These are phyloP conservation scores for Stropharia rugosoannulata DNA, from an alignment of 768 basidiomycete species.

Conservation along the genomic window DNA sequence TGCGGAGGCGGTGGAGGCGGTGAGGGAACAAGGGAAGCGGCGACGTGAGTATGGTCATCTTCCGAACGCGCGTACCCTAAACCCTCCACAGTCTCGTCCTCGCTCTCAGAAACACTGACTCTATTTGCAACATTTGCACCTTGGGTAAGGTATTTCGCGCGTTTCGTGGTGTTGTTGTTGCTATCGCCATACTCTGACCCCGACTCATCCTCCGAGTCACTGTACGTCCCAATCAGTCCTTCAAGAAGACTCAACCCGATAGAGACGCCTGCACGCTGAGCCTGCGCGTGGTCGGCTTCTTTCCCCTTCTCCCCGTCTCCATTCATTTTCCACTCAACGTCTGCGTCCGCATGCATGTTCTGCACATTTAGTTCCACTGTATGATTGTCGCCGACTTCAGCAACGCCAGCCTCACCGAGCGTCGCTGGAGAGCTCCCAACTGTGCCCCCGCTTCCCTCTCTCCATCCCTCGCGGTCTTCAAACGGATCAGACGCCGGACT, in stretches of 20 bases:
- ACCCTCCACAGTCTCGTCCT: slow-evolving; percentile 24
- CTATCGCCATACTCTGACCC: not conserved
- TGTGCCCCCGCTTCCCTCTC: not conserved
- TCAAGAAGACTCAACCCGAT: slow-evolving; percentile 3
- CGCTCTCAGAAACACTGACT: slow-evolving; percentile 12
- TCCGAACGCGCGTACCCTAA: slow-evolving; percentile 21
- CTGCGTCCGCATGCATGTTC: not conserved
- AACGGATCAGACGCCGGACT: not conserved
- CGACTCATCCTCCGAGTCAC: not conserved
- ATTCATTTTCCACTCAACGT: not conserved
- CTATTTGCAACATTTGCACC: not conserved
- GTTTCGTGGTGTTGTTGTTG: slow-evolving; percentile 16
- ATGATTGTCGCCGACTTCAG: not conserved
- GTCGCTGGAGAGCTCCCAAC: not conserved
- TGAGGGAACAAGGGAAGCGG: not conserved
- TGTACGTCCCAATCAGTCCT: slow-evolving; percentile 24
- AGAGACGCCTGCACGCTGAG: not conserved
- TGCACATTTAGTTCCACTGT: not conserved
- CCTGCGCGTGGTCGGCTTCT: not conserved
- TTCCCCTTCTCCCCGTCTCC: not conserved
- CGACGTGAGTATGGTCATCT: slow-evolving; percentile 12
- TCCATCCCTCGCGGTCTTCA: not conserved
- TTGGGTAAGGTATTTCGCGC: not conserved
- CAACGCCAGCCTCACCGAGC: not conserved
- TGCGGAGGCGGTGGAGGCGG: not conserved